Conservation (phyloP, 148 eudicot genomes). For the Nepenthes mirabilis region DNA sequence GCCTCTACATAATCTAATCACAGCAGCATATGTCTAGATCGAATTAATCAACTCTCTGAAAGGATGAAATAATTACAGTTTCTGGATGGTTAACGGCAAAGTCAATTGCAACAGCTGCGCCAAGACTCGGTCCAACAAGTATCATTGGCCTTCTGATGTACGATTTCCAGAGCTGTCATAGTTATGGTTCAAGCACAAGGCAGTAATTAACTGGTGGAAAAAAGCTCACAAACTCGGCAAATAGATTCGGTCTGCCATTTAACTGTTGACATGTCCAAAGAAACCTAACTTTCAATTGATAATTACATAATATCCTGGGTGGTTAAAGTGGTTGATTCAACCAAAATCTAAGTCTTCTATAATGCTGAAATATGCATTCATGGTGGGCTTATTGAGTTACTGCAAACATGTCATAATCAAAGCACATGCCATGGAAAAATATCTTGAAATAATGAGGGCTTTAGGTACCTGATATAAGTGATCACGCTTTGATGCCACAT, state of each 20-base stretch:
- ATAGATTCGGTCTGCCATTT: no score
- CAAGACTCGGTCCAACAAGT: slow-evolving; percentile 94
- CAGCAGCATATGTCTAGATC: neutral
- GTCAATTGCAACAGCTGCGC: slow-evolving; percentile 88
- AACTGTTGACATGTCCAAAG: no score
- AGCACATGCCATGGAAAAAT: neutral
- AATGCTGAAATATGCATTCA: no score
- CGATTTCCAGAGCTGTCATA: slow-evolving; percentile 66
- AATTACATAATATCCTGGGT: no score
- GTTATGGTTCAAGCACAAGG: slow-evolving; percentile 1
- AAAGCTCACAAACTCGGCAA: no score
- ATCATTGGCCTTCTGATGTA: slow-evolving; percentile 75
- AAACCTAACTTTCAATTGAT: no score
- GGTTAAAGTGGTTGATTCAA: no score
- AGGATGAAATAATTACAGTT: slow-evolving; percentile 49
- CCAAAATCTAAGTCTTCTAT: no score
- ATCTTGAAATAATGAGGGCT: slow-evolving; percentile 8
- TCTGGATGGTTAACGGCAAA: slow-evolving; percentile 68
- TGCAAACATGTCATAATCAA: neutral
- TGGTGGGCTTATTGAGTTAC: no score
- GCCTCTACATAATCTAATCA: neutral
- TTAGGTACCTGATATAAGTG: slow-evolving; percentile 72
- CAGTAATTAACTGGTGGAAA: no score
- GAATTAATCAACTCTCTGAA: neutral
- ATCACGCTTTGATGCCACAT: slow-evolving; percentile 74